Percentiles rank a stretch among this genome's conserved stretches.
phyloP scores from a whole-genome alignment of 495 filamentous ascomycete species.

The Baudoinia panamericana region DNA sequence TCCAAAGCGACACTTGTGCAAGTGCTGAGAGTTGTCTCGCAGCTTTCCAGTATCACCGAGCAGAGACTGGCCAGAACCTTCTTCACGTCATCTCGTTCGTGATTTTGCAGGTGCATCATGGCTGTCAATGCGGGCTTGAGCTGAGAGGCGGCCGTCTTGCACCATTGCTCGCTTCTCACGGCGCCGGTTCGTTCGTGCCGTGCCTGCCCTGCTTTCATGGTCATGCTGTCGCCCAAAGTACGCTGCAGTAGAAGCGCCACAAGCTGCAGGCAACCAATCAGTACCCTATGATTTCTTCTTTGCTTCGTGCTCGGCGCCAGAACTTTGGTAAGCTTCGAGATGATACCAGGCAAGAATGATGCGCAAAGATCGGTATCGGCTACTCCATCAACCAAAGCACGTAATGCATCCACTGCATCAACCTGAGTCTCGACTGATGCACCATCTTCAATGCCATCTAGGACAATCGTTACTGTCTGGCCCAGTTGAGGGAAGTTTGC shows the following conservation, averaged over 20 bases:
- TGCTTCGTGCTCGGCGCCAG: conserved; percentile 53
- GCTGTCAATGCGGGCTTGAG: conserved; percentile 75
- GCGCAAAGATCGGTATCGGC: conserved; percentile 58
- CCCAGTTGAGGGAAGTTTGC: conserved; percentile 68
- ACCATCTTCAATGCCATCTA: conserved; percentile 54
- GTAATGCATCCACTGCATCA: conserved; percentile 51
- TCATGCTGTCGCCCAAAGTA: too few relatives aligned
- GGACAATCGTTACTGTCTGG: conserved; percentile 63
- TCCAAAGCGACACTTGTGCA: conserved; percentile 63
- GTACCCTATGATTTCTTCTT: conserved; percentile 50
- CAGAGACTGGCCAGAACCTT: conserved; percentile 56
- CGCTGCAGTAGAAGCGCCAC: conserved; percentile 47
- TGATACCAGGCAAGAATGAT: conserved; percentile 76
- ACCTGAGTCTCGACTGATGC: conserved; percentile 50
- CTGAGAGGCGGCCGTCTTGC: conserved; percentile 67
- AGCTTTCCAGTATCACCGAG: conserved; percentile 59
- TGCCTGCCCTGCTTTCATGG: too few relatives aligned
- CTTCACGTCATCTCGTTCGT: conserved; percentile 60
- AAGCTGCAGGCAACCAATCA: conserved; percentile 47
- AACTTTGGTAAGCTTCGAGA: conserved; percentile 66
- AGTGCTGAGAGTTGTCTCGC: conserved; percentile 56
- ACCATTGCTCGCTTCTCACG: conserved; percentile 43
- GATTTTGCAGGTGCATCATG: conserved; percentile 61
- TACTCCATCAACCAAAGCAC: conserved; percentile 47
- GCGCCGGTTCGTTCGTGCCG: too few relatives aligned